Percentiles rank a stretch among this genome's conserved stretches.
Evolutionary conservation across 148 eudicot genomes (phyloP).

Genomic region (Cornus kousa): DNA sequence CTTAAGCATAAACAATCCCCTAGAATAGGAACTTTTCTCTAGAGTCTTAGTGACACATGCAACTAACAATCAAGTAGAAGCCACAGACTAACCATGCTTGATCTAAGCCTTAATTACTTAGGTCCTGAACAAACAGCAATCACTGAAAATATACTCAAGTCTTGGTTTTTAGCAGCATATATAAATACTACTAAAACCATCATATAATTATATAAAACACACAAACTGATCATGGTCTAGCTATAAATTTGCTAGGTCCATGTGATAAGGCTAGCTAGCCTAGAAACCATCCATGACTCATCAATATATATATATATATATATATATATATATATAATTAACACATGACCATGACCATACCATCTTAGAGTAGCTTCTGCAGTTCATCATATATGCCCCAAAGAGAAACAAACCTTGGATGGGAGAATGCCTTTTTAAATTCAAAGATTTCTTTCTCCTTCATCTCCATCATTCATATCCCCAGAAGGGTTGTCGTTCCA

Average conservation of each 20-base stretch:
- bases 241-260: neutral
- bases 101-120: neutral
- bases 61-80: neutral
- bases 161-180: slow-evolving; percentile 2
- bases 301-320: neutral
- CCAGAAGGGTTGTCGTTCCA: slow-evolving; percentile 18
- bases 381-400: neutral
- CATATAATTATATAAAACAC: neutral
- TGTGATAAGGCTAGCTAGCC: neutral
- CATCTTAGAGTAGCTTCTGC: neutral
- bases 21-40: slow-evolving; percentile 9
- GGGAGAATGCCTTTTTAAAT: neutral
- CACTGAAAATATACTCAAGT: neutral
- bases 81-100: neutral
- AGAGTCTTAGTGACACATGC: neutral
- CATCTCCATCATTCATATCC: slow-evolving; percentile 1
- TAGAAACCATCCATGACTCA: neutral
- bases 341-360: neutral
- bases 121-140: neutral
- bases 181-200: neutral
- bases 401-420: slow-evolving; percentile 23
- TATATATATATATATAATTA: neutral
- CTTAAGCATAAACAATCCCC: slow-evolving; percentile 4
- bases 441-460: slow-evolving; percentile 19
- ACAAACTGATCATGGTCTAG: neutral